Percentiles rank a stretch among this genome's conserved stretches.
Conservation (phyloP, 441 rosid genomes). For the Gossypium trilobum region DNA sequence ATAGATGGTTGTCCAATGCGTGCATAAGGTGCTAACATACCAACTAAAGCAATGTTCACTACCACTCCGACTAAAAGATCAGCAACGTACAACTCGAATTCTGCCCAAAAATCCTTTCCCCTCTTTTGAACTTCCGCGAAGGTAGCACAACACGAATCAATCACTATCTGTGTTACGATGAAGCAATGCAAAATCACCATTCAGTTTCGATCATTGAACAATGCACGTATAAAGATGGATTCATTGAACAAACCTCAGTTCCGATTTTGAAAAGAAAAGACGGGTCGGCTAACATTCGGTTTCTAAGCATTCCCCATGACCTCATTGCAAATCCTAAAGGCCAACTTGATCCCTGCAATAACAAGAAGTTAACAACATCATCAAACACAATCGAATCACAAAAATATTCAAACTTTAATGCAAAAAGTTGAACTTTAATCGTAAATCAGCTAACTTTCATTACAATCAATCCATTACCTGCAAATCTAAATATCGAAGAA, state of each 20-base stretch:
- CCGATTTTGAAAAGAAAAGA: slow-evolving; percentile 93
- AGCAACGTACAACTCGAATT: slow-evolving; percentile 68
- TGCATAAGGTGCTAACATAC: slow-evolving; percentile 75
- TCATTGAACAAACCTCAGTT: slow-evolving; percentile 50
- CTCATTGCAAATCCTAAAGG: slow-evolving; percentile 61
- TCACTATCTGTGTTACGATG: slow-evolving; percentile 49
- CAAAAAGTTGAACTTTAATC: too few relatives aligned
- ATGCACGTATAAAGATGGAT: background rate
- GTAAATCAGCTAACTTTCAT: background rate
- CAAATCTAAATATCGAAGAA: slow-evolving; percentile 72
- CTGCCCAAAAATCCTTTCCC: slow-evolving; percentile 76
- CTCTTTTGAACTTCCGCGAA: slow-evolving; percentile 77
- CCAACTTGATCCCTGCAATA: slow-evolving; percentile 55
- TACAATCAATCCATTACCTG: slow-evolving; percentile 36
- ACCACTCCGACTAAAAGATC: slow-evolving; percentile 69
- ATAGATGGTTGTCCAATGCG: slow-evolving; percentile 61
- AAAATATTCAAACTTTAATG: background rate
- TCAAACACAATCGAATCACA: background rate
- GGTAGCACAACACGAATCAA: slow-evolving; percentile 72
- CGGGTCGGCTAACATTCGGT: slow-evolving; percentile 90
- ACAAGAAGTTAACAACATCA: slow-evolving; percentile 11
- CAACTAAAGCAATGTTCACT: slow-evolving; percentile 63
- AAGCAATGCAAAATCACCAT: background rate
- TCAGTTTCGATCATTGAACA: background rate
- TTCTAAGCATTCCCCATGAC: slow-evolving; percentile 71